A percentile compares a stretch with the other conserved stretches of the same genome.
Conservation (phyloP, 2,329 filamentous ascomycete species). For the Catunica adiposa region DNA sequence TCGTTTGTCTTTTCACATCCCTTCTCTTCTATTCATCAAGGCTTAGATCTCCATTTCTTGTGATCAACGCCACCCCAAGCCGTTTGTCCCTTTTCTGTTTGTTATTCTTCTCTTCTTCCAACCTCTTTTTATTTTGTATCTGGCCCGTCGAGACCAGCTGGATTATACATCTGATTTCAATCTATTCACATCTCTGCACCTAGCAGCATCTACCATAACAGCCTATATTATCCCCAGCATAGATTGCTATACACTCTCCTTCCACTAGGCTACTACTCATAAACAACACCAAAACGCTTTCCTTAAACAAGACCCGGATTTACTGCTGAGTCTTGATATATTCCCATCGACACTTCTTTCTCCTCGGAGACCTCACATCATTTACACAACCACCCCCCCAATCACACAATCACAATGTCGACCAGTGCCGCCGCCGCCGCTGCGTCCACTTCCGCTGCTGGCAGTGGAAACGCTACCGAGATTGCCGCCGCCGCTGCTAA, state of each 20-base stretch:
- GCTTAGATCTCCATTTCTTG: constrained; percentile 2
- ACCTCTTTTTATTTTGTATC: constrained; percentile 7
- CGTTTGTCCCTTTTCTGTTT: constrained; percentile 1
- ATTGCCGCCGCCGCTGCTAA: constrained; percentile 13
- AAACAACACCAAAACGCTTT: neutral
- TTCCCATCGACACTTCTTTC: neutral
- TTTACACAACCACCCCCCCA: neutral
- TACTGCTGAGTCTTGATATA: neutral
- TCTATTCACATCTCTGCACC: neutral
- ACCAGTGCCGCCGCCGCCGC: constrained; percentile 7
- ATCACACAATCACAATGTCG: constrained; percentile 6
- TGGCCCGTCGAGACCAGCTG: constrained; percentile 7
- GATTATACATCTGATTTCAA: neutral
- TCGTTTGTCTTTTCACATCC: constrained; percentile 6
- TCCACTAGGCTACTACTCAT: neutral
- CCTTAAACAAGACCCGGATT: neutral
- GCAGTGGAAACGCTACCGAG: constrained; percentile 9
- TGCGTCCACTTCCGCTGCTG: constrained; percentile 11
- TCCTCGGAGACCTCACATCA: neutral
- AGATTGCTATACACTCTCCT: neutral
- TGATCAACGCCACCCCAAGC: constrained; percentile 2
- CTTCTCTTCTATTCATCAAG: constrained; percentile 13
- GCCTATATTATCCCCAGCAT: neutral
- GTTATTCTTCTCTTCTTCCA: constrained; percentile 3
- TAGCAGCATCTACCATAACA: neutral